Evolutionary conservation across 1,284 basidiomycete genomes (phyloP).

Genomic region (Leccinum pachyderme): DNA sequence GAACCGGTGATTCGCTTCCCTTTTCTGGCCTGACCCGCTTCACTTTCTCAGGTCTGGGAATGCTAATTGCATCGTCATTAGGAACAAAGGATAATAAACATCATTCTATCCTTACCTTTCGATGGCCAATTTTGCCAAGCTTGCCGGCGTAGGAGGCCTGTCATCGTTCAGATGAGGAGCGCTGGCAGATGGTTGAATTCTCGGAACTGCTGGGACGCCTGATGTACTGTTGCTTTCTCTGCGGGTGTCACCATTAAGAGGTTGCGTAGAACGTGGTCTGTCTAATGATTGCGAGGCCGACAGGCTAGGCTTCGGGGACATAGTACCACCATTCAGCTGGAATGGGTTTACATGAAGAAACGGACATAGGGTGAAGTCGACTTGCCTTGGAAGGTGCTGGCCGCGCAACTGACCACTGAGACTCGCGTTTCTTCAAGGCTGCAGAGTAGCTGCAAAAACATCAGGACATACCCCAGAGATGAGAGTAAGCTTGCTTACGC

Average conservation of each 20-base stretch:
- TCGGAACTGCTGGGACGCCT: slow-evolving; percentile 55
- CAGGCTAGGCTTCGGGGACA: slow-evolving; percentile 36
- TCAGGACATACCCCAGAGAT: slow-evolving; percentile 8
- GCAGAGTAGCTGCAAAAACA: slow-evolving; percentile 56
- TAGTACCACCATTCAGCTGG: slow-evolving; percentile 37
- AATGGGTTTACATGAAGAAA: slow-evolving; percentile 2
- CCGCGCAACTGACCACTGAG: slow-evolving; percentile 53
- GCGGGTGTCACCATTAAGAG: slow-evolving; percentile 37
- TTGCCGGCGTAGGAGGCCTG: slow-evolving; percentile 31
- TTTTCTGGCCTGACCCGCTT: slow-evolving; percentile 62
- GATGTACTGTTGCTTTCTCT: slow-evolving; percentile 25
- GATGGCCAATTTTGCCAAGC: slow-evolving; percentile 54
- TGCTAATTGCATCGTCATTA: slow-evolving; percentile 38
- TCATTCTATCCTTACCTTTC: slow-evolving; percentile 53
- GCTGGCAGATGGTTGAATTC: slow-evolving; percentile 46
- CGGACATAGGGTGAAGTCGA: slow-evolving; percentile 20
- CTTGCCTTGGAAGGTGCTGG: slow-evolving; percentile 21
- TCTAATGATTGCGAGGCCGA: slow-evolving; percentile 36
- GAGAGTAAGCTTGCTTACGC: slow-evolving; percentile 50
- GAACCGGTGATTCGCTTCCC: slow-evolving; percentile 43
- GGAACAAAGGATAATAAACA: background rate
- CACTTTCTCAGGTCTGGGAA: slow-evolving; percentile 74
- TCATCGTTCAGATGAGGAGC: slow-evolving; percentile 14
- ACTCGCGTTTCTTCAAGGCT: slow-evolving; percentile 66
- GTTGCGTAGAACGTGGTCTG: slow-evolving; percentile 38